Base-by-base conservation (phyloP, 495 filamentous ascomycete genomes). In the Aspergillus taichungensis region DNA sequence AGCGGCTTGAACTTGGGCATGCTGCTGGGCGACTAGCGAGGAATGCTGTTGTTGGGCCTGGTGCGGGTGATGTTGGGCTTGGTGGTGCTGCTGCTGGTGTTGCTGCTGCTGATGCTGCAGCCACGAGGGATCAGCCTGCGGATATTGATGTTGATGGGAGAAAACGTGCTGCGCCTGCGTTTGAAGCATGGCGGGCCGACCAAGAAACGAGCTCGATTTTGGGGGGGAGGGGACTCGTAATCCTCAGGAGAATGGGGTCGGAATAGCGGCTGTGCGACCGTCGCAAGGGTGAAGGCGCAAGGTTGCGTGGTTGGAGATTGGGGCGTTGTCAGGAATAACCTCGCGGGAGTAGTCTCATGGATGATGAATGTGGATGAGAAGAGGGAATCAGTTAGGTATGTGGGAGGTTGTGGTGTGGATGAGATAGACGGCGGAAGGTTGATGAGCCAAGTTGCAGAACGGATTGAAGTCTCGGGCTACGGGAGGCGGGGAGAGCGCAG, bases 71-170 rank as follows among this genome's bases (percentile, higher is more conserved):
- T 78, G 78, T 59, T 87, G 84, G 48, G 79, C 77, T 53, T 85
- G 84, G 43, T 83, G 83, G 46, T 83, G 81, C 29, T 66, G 66
- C 37, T 75, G 72, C 43, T 83, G 79, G 37, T 74, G 75, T 41
- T 77, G 75, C 55, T 79, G 71, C 52, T 77, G 68, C 47, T 76
- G 74, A 34, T 75, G 82, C 53, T 89, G 84, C 70, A 87, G 71
- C 83, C 85, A 88, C 57, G 84, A 74, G 49, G 82, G 80, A 57
- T 91, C 85, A 59, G 78, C 75, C 63, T 84, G 83, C 39, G 73
- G 78, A 47, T 84, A 90, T 56, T 89, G 85, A 61, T 90, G 85
- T 64, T 94, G 87, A 64, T 86, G 82, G 30, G 80, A 78, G 62
- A 82, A 84, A 49, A 84, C 68, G 73, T 84, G 78, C 51, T 75